Evolutionary conservation across 2,329 filamentous ascomycete genomes (phyloP), one percentile per base, ranked within the genome.

Genomic region (Lachnellula suecica): DNA sequence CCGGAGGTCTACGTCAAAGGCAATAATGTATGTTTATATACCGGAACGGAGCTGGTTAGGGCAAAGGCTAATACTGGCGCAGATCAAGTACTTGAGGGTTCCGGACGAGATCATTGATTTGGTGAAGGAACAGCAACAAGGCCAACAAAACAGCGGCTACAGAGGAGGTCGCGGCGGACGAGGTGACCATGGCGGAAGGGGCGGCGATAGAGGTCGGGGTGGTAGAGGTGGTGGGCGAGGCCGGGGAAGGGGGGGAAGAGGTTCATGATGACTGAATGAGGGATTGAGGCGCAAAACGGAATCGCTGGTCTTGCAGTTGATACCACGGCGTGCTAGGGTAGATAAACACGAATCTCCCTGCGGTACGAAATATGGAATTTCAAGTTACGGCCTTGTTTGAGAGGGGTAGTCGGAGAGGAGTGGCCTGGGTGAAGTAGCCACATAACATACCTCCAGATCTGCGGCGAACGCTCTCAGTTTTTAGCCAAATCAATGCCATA

Each of bases 31-130:
- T 35, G 67, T 60, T 38, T 15, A 15, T 7, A 20, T 49, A 57
- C 25, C 15, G 15, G 4, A n/a, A 24, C 15, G 4, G 19, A 29
- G 29, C 15, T 38, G 9, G 22, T 19, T 15, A 15, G 11, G 25
- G 24, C 29, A 8, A 29, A 34, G 13, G 29, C 54, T 62, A 43
- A 62, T 44, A 31, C 8, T 3, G 4, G 56, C 48, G 22, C 37
- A 49, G 94, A 99, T 99, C 76, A 99, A 99, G 79, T 99, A 96
- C 74, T 83, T 99, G 27, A 86, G 93, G 64, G 90, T 99, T 3
- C 91, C 93, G 47, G 93, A 99, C 73, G 93, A 97, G 72, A 95
- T 99, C 57, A 89, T 99, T 73, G 93, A 97, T 59, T 73, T 91
- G 35, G 92, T 94, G 22, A 96, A 91, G 78, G 93, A 97, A 68